Evolutionary conservation across 495 filamentous ascomycete genomes (phyloP), one percentile per base, ranked within the genome.

Genomic region (Eremomyces bilateralis): DNA sequence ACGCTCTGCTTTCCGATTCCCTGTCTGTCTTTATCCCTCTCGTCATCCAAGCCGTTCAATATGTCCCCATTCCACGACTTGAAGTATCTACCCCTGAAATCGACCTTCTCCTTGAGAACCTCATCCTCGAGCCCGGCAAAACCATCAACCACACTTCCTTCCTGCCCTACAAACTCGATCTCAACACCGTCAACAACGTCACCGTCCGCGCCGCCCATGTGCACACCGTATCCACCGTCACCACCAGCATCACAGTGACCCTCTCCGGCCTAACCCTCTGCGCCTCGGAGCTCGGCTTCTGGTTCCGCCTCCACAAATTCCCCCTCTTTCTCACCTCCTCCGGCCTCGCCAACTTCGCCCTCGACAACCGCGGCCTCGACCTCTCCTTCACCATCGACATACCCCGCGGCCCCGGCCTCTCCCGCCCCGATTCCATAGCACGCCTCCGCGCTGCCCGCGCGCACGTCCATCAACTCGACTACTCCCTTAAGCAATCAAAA

Each of bases 131-230:
- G 42, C 85, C 85, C 0, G 85, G 85, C 15, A 62, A 59, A 21
- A 88, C 81, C 2, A 64, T 92, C 42, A 88, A 92, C 49, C 64
- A 71, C 41, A 74, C 76, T 2, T 92, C 82, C 0, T 93, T 95
- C 64, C 67, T 93, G 11, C 85, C 85, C 0, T 84, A 80, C 53
- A 68, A 72, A 25, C 62, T 93, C 35, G 71, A 75, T 25, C 56
- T 92, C 24, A 71, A 82, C 42, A 82, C 80, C 0, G 76, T 73
- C 51, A 91, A 84, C 44, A 76, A 90, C 45, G 58, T 95, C 27
- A 77, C 88, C 40, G 69, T 95, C 34, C 62, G 72, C 38, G 90
- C 90, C 51, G 72, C 71, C 15, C 71, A 73, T 37, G 76, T 79
- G 42, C 63, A 70, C 29, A 80, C 75, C 3, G 61, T 62, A 11